A percentile compares a stretch with the other conserved stretches of the same genome.
Conservation (phyloP, 1,284 basidiomycete species). For the Puccinia horiana region DNA sequence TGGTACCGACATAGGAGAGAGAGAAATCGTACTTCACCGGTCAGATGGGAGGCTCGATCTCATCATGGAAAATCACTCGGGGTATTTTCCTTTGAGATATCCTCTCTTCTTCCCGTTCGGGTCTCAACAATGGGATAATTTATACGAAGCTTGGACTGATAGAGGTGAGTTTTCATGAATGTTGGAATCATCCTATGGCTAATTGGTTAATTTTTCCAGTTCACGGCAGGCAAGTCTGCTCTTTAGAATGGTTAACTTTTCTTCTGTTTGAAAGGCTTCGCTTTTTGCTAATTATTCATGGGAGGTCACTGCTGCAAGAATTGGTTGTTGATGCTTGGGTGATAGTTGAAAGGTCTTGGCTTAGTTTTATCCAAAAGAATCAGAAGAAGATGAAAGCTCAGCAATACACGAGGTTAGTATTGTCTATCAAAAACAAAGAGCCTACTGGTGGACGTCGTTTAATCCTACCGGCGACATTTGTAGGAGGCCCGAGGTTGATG, state of each 20-base stretch:
- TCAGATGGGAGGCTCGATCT: not conserved
- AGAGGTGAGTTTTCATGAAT: no score
- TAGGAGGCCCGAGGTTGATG: constrained; percentile 5
- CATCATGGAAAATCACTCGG: constrained; percentile 2
- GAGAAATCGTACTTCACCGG: not conserved
- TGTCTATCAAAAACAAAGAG: constrained; percentile 9
- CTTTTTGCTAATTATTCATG: not conserved
- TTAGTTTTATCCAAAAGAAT: not conserved
- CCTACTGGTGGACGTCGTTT: no score
- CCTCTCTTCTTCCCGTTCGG: constrained; percentile 27
- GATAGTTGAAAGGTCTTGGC: not conserved
- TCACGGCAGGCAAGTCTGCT: not conserved
- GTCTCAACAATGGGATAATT: constrained; percentile 10
- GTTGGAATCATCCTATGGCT: no score
- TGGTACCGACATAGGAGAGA: not conserved
- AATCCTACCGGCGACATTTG: constrained; percentile 1
- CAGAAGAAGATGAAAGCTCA: not conserved
- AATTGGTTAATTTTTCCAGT: not conserved
- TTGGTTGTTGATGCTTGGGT: constrained; percentile 13
- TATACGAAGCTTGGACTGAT: not conserved
- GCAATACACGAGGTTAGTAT: not conserved
- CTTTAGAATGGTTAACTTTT: not conserved
- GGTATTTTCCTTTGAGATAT: not conserved
- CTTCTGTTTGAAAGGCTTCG: not conserved
- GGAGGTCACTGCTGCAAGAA: not conserved